phyloP scores from a whole-genome alignment of 352 stramenopile genomes.

The Plasmopara muralis region DNA sequence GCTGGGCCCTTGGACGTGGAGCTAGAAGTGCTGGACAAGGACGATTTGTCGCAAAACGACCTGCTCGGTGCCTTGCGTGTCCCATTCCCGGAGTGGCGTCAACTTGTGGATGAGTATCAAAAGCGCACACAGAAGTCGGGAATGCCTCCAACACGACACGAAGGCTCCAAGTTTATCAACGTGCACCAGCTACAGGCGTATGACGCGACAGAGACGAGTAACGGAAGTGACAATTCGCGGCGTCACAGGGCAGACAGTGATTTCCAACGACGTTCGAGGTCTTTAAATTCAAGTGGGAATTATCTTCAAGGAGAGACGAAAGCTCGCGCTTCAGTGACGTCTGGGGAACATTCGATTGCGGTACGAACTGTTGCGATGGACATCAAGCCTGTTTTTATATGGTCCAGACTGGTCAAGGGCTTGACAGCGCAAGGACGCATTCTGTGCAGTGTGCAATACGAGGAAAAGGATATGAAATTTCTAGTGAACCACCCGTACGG shows the following conservation, averaged over 20 bases:
- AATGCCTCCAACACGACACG: constrained; percentile 1
- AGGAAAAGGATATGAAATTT: constrained; percentile 57
- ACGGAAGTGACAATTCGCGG: constrained; percentile 27
- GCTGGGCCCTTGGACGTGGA: constrained; percentile 54
- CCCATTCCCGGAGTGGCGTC: constrained; percentile 61
- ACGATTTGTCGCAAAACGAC: constrained; percentile 64
- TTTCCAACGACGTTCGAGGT: constrained; percentile 28
- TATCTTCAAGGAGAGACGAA: constrained; percentile 25
- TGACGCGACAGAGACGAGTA: constrained; percentile 5
- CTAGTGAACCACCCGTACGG: constrained; percentile 66
- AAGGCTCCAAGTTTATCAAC: constrained; percentile 21
- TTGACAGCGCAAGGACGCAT: constrained; percentile 48
- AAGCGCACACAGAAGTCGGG: constrained; percentile 17
- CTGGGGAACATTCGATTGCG: constrained; percentile 8
- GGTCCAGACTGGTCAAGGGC: constrained; percentile 66
- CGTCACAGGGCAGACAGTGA: constrained; percentile 9
- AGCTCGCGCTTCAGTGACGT: constrained; percentile 15
- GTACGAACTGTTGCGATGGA: constrained; percentile 8
- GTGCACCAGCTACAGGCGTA: constrained; percentile 11
- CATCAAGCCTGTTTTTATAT: constrained; percentile 63
- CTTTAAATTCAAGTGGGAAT: constrained; percentile 31
- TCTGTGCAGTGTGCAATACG: constrained; percentile 67
- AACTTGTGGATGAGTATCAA: constrained; percentile 39
- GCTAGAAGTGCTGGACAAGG: constrained; percentile 69
- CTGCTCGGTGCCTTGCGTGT: constrained; percentile 60